phyloP scores from a whole-genome alignment of 1,139 yeast genomes.

The Yamadazyma diospyri region DNA sequence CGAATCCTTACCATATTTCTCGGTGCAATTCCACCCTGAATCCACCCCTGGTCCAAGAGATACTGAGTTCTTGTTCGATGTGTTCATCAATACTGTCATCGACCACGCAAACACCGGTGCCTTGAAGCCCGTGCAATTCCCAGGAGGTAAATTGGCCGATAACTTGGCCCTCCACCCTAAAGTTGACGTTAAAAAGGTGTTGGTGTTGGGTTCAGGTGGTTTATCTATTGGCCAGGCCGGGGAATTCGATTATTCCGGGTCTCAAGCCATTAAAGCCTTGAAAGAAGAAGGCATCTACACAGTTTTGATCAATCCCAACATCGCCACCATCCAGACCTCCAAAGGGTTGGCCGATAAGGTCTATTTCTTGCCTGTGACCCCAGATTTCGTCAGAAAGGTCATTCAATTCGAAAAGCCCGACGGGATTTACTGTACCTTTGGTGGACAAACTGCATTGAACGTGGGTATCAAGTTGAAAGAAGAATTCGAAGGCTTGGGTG shows the following conservation, averaged over 20 bases:
- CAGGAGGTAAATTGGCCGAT: constrained; percentile 79
- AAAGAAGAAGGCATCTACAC: constrained; percentile 97
- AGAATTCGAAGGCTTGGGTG: constrained; percentile 88
- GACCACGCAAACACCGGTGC: constrained; percentile 54
- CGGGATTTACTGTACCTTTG: constrained; percentile 94
- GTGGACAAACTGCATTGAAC: constrained; percentile 96
- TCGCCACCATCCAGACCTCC: constrained; percentile 98
- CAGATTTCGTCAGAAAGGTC: constrained; percentile 94
- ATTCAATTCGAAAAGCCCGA: constrained; percentile 94
- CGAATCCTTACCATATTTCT: constrained; percentile 81
- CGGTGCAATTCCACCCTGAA: constrained; percentile 99
- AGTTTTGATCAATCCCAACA: constrained; percentile 91
- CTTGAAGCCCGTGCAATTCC: constrained; percentile 77
- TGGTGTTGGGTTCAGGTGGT: constrained; percentile 98
- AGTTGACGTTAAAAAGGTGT: constrained; percentile 85
- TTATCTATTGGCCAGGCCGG: constrained; percentile 99
- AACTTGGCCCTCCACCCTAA: constrained; percentile 71
- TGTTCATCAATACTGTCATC: constrained; percentile 77
- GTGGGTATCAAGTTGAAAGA: constrained; percentile 96
- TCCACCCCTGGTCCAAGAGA: constrained; percentile 99
- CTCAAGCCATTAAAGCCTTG: constrained; percentile 91
- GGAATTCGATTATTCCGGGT: constrained; percentile 97
- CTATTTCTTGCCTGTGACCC: constrained; percentile 92
- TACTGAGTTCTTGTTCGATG: constrained; percentile 95
- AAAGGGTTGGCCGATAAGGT: constrained; percentile 97